These are phyloP conservation scores for Fomitopsis pulvina DNA, from an alignment of 768 basidiomycete genomes.

Conservation along the genomic window DNA sequence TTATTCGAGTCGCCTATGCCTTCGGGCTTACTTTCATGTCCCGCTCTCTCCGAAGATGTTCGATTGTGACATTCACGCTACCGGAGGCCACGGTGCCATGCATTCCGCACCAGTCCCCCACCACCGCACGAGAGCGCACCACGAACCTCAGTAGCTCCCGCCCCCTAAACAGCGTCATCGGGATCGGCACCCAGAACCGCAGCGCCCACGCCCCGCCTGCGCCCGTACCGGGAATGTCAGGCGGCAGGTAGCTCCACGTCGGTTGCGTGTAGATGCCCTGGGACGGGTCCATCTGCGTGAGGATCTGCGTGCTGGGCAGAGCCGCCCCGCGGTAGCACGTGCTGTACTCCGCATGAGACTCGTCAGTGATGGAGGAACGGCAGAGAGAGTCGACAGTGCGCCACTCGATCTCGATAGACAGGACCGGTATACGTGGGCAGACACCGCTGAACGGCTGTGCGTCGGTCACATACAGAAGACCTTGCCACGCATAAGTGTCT, in stretches of 20 bases:
- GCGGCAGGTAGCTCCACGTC: conserved; percentile 4
- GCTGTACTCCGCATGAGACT: neutral
- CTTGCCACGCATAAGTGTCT: conserved; percentile 11
- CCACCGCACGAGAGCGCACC: conserved; percentile 27
- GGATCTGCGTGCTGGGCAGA: conserved; percentile 1
- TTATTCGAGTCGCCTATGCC: neutral
- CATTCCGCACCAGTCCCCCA: conserved; percentile 9
- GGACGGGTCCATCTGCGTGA: conserved; percentile 3
- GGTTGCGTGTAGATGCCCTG: conserved; percentile 8
- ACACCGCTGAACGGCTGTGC: conserved; percentile 4
- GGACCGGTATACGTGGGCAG: neutral
- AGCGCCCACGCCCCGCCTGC: conserved; percentile 24
- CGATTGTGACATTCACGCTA: neutral
- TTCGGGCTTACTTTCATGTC: neutral
- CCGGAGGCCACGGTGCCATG: neutral
- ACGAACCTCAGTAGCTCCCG: conserved; percentile 39
- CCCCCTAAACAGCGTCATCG: conserved; percentile 39
- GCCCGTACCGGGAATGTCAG: conserved; percentile 6
- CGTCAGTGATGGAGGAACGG: neutral
- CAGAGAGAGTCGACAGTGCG: conserved; percentile 1
- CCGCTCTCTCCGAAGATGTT: neutral
- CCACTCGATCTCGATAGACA: conserved; percentile 10
- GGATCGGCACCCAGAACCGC: conserved; percentile 42
- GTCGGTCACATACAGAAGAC: conserved; percentile 8
- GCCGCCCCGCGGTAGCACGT: neutral